phyloP scores from a whole-genome alignment of 164 flowering plant genomes.

The Aristolochia contorta region DNA sequence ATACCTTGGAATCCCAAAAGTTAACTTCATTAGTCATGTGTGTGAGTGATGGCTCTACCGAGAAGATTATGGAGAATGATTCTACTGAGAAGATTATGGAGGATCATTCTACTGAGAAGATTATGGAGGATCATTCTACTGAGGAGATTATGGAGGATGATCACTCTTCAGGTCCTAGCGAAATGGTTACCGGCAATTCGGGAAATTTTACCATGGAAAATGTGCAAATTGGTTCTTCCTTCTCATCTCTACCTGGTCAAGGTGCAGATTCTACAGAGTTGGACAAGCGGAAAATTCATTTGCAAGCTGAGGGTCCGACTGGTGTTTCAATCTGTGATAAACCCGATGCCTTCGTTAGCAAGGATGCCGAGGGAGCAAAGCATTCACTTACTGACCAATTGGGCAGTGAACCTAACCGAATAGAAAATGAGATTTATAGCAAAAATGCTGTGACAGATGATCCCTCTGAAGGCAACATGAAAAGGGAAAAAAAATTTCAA shows the following conservation, averaged over 20 bases:
- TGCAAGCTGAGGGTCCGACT: constrained; percentile 1
- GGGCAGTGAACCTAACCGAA: not conserved
- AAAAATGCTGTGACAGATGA: constrained; percentile 13
- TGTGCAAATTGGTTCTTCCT: constrained; percentile 12
- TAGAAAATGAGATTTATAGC: not conserved
- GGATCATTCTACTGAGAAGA: not conserved
- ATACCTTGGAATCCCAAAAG: too few relatives aligned
- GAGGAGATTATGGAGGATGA: not conserved
- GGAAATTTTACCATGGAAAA: constrained; percentile 4
- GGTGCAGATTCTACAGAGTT: constrained; percentile 10
- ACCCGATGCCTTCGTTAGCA: too few relatives aligned
- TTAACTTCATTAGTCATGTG: not conserved
- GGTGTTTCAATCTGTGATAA: too few relatives aligned
- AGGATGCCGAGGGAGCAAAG: too few relatives aligned
- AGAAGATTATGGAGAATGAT: not conserved
- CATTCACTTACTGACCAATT: too few relatives aligned
- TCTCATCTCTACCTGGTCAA: constrained; percentile 3
- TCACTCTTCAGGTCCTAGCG: not conserved
- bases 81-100: not conserved
- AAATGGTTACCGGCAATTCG: not conserved
- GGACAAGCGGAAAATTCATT: constrained; percentile 11
- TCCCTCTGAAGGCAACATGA: constrained; percentile 7
- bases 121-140: not conserved
- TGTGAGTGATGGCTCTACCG: not conserved
- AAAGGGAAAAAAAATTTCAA: constrained; percentile 6